Evolutionary conservation across 306 rosid species (phyloP), one percentile per base, ranked within the genome.

Genomic region (Pyrus pyrifolia): DNA sequence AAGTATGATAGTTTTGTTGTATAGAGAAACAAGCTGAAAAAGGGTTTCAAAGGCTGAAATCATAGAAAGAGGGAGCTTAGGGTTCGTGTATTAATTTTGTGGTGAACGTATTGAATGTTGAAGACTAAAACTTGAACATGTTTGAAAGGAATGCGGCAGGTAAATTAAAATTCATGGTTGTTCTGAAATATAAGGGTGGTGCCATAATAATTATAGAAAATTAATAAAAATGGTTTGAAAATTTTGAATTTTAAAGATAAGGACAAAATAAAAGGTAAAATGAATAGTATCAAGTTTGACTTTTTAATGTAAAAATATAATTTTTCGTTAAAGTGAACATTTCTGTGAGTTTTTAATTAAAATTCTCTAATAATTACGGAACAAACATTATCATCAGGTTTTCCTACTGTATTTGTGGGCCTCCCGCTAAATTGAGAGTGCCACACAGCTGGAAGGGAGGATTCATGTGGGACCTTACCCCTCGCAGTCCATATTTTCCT

Each of bases 391-490:
- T 31, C 6, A 31, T 4, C 6, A 31, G 35, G 35, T 31, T 31
- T 31, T 31, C 35, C 35, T 31, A 4, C 35, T 31, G 6, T 4
- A 4, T 5, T 31, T 31, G n/a, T 31, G 35, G 35, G 35, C 35
- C 35, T 31, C 35, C 35, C 6, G 6, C 35, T 31, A 31, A 31
- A 4, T 31, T 31, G 6, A 31, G 35, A 31, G 22, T 71, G 51
- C 4, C 66, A 70, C 53, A 85, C 82, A 84, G 86, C 86, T 88
- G 83, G 88, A 80, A 2, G 35, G 19, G 68, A 80, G 88, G 83
- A 85, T 89, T 82, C 76, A 81, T 60, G 85, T 76, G 90, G 89
- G 81, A 25, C 88, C 78, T 57, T 40, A 58, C 8, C 8, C 68
- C 60, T 64, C 68, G 57, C 58, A 75, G 35, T 70, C 83, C 84